These are phyloP conservation scores for Candida tallmaniae DNA, from an alignment of 805 yeast species.

Conservation along the genomic window DNA sequence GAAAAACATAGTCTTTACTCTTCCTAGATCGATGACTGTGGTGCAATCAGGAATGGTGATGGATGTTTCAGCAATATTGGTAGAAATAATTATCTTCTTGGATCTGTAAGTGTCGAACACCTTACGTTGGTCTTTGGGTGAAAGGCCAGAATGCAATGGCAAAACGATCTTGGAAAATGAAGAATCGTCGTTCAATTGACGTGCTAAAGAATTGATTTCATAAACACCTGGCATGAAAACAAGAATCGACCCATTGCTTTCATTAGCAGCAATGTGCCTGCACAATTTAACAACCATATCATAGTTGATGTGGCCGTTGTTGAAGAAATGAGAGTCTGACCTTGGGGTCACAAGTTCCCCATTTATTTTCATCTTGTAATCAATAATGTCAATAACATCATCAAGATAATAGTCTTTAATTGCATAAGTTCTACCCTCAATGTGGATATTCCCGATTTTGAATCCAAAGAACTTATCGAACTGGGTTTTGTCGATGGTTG, in stretches of 20 bases:
- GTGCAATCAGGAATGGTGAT: conserved; percentile 95
- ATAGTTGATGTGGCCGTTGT: conserved; percentile 66
- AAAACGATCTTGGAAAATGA: conserved; percentile 23
- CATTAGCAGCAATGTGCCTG: conserved; percentile 19
- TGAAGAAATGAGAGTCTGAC: conserved; percentile 63
- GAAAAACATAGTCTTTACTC: conserved; percentile 73
- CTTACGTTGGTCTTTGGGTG: conserved; percentile 74
- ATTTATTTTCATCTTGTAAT: conserved; percentile 47
- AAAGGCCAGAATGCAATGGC: conserved; percentile 85
- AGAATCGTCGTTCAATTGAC: neutral
- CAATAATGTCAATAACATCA: conserved; percentile 50
- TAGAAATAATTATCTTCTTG: conserved; percentile 81
- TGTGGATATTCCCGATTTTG: conserved; percentile 63
- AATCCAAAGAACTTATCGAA: conserved; percentile 67
- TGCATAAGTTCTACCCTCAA: conserved; percentile 92
- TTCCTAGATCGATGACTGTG: conserved; percentile 83
- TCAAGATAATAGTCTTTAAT: conserved; percentile 75
- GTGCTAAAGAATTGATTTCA: conserved; percentile 58
- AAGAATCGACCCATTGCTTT: conserved; percentile 64
- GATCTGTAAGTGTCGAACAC: conserved; percentile 54
- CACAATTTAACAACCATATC: conserved; percentile 53
- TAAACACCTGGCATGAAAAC: conserved; percentile 88
- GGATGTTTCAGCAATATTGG: conserved; percentile 96
- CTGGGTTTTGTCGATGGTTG: conserved; percentile 73
- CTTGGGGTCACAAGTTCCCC: conserved; percentile 49